A percentile compares a stretch with the other conserved stretches of the same genome.
phyloP scores from a whole-genome alignment of 371 early-diverging fungal genomes.

The Gilbertella persicaria region DNA sequence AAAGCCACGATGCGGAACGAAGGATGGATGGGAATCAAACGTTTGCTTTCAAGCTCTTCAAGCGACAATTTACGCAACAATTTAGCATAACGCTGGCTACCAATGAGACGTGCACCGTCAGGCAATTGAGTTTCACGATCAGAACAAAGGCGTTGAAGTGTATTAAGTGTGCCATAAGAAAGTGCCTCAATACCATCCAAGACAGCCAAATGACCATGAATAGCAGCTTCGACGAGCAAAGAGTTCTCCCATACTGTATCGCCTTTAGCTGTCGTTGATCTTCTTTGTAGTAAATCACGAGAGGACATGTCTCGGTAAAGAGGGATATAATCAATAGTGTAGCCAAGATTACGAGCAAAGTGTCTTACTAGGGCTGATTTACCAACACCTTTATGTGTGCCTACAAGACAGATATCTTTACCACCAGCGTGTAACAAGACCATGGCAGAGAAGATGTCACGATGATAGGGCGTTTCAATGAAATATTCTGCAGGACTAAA shows the following conservation, averaged over 20 bases:
- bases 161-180: constrained; percentile 71
- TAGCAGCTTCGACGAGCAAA: constrained; percentile 73
- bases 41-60: constrained; percentile 50
- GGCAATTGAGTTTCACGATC: constrained; percentile 79
- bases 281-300: constrained; percentile 80
- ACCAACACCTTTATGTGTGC: constrained; percentile 75
- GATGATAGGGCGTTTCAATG: constrained; percentile 74
- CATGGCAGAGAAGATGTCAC: constrained; percentile 64
- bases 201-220: constrained; percentile 72
- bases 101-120: constrained; percentile 68
- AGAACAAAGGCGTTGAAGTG: constrained; percentile 66
- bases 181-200: constrained; percentile 79
- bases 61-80: constrained; percentile 51
- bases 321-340: constrained; percentile 71
- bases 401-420: constrained; percentile 72
- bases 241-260: constrained; percentile 81
- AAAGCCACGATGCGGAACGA: constrained; percentile 79
- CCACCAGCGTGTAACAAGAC: constrained; percentile 68
- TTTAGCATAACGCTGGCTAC: constrained; percentile 57
- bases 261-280: constrained; percentile 72
- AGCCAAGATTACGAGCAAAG: constrained; percentile 73
- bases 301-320: constrained; percentile 86
- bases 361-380: constrained; percentile 75
- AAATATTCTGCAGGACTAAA: constrained; percentile 62
- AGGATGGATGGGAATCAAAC: constrained; percentile 69